phyloP scores from a whole-genome alignment of 1,139 yeast species.

The Candida sp. region DNA sequence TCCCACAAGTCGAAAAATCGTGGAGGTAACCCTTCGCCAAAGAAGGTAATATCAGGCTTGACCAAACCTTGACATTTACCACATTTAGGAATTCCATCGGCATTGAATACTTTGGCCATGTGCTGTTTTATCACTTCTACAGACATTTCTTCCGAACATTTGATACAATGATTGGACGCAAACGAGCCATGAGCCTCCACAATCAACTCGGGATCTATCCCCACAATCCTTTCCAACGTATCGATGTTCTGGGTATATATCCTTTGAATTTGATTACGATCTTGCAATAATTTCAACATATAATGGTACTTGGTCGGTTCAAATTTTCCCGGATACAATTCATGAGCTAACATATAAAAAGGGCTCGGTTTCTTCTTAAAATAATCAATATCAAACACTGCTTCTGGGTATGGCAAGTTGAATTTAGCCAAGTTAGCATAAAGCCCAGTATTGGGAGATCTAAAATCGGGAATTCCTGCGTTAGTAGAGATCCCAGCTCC shows the following conservation, averaged over 20 bases:
- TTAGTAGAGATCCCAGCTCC: slow-evolving; percentile 96
- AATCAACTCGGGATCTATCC: slow-evolving; percentile 58
- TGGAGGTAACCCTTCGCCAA: slow-evolving; percentile 81
- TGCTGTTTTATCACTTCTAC: slow-evolving; percentile 44
- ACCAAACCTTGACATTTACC: slow-evolving; percentile 65
- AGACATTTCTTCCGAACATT: slow-evolving; percentile 58
- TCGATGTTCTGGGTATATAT: slow-evolving; percentile 93
- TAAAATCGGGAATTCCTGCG: slow-evolving; percentile 93
- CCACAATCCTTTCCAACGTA: slow-evolving; percentile 84
- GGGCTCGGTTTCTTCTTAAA: slow-evolving; percentile 75
- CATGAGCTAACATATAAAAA: slow-evolving; percentile 79
- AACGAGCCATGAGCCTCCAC: slow-evolving; percentile 97
- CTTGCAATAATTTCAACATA: slow-evolving; percentile 64
- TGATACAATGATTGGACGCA: slow-evolving; percentile 78
- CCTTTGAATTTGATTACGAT: slow-evolving; percentile 56
- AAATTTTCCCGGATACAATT: slow-evolving; percentile 84
- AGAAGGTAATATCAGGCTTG: slow-evolving; percentile 91
- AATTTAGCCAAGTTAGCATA: slow-evolving; percentile 76
- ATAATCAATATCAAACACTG: slow-evolving; percentile 88
- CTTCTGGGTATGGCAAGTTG: slow-evolving; percentile 88
- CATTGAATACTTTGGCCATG: slow-evolving; percentile 25
- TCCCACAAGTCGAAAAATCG: slow-evolving; percentile 70
- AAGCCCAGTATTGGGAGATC: slow-evolving; percentile 89
- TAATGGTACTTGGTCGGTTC: slow-evolving; percentile 80
- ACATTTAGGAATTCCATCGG: slow-evolving; percentile 50